Conservation (phyloP, 2,329 filamentous ascomycete genomes). For the Colletotrichum godetiae region DNA sequence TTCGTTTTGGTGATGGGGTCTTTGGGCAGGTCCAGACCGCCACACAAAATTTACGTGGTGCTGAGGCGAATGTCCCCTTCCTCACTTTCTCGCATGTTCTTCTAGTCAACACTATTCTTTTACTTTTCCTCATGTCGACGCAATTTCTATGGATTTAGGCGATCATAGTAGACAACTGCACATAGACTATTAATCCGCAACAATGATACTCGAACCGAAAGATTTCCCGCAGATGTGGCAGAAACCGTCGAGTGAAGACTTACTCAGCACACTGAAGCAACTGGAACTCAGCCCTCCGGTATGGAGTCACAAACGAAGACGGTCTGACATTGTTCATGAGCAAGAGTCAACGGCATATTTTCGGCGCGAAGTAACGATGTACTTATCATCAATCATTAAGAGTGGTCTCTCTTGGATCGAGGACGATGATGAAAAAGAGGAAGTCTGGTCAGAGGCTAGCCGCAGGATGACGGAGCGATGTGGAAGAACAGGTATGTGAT, state of each 20-base stretch:
- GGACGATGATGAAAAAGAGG: conserved; percentile 73
- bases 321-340: conserved; percentile 54
- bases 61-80: background rate
- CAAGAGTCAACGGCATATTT: conserved; percentile 55
- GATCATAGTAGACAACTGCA: conserved; percentile 10
- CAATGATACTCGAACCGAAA: conserved; percentile 49
- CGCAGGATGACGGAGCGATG: conserved; percentile 86
- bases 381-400: conserved; percentile 76
- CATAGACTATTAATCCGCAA: conserved; percentile 25
- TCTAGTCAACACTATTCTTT: background rate
- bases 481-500: conserved; percentile 73
- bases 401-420: conserved; percentile 76
- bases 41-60: conserved; percentile 25
- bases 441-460: conserved; percentile 83
- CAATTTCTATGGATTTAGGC: background rate
- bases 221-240: conserved; percentile 88
- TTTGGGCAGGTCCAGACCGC: conserved; percentile 30
- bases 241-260: conserved; percentile 72
- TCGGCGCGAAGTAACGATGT: conserved; percentile 68
- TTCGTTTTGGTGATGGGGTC: conserved; percentile 32
- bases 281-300: conserved; percentile 75
- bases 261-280: conserved; percentile 74
- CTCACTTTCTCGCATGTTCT: background rate
- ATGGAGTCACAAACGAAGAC: conserved; percentile 66
- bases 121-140: background rate